Evolutionary conservation across 2,329 filamentous ascomycete genomes (phyloP).

Genomic region (Calonectria leucothoes): DNA sequence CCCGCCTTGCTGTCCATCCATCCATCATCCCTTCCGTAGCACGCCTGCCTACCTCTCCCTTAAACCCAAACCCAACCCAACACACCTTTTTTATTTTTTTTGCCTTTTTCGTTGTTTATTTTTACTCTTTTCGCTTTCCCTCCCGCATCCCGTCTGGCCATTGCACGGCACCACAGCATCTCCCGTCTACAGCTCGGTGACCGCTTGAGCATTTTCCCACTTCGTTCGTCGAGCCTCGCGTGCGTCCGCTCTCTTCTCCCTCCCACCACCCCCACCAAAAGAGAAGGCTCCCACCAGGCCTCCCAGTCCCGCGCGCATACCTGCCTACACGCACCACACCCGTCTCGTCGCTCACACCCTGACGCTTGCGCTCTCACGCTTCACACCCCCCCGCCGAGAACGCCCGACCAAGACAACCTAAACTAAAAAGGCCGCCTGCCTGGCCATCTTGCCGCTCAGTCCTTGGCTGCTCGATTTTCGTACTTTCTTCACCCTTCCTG

Average conservation of each 20-base stretch:
- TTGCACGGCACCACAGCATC: neutral
- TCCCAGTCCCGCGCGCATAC: conserved; percentile 34
- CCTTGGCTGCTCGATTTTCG: conserved; percentile 8
- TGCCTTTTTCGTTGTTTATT: neutral
- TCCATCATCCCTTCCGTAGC: neutral
- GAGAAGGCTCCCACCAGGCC: conserved; percentile 30
- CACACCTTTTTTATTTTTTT: conserved; percentile 5
- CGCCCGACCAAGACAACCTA: conserved; percentile 38
- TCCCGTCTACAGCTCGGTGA: neutral
- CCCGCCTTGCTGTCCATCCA: neutral
- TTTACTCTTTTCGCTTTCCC: neutral
- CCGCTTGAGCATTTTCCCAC: neutral
- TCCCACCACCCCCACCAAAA: neutral
- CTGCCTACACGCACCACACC: conserved; percentile 14
- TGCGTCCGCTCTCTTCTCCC: conserved; percentile 29
- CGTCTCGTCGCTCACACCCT: conserved; percentile 15
- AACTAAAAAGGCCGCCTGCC: conserved; percentile 23
- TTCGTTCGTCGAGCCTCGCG: neutral
- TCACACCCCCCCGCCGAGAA: conserved; percentile 39
- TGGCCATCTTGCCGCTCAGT: conserved; percentile 20
- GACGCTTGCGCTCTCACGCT: conserved; percentile 15
- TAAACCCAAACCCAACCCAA: conserved; percentile 17
- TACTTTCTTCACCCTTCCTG: neutral
- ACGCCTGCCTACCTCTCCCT: conserved; percentile 1
- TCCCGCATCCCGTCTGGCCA: neutral